These are phyloP conservation scores for Fusarium algeriense DNA, from an alignment of 2,329 filamentous ascomycete genomes.

Conservation along the genomic window DNA sequence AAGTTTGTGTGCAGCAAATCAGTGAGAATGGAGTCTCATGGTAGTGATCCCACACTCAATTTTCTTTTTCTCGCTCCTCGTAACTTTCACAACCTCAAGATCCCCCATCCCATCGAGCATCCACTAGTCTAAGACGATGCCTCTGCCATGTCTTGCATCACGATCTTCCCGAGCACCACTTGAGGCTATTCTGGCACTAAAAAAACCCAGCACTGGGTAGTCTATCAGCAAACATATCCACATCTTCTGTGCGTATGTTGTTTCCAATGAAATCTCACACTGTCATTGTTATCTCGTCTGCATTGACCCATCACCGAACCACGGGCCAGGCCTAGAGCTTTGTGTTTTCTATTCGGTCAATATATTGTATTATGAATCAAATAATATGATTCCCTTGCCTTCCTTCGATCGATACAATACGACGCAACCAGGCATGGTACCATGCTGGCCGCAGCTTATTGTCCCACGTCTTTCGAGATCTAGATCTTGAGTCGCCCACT, in stretches of 20 bases:
- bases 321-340: conserved; percentile 16
- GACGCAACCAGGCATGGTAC: conserved; percentile 22
- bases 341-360: conserved; percentile 8
- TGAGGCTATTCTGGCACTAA: conserved; percentile 46
- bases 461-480: neutral
- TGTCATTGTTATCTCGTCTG: conserved; percentile 10
- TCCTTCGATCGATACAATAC: conserved; percentile 13
- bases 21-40: neutral
- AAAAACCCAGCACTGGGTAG: conserved; percentile 24
- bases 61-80: conserved; percentile 1
- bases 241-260: conserved; percentile 20
- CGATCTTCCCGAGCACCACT: conserved; percentile 48
- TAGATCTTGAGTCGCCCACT: conserved; percentile 8
- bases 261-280: conserved; percentile 15
- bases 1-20: neutral
- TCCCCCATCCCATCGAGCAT: conserved; percentile 30
- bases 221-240: conserved; percentile 25
- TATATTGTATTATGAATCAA: conserved; percentile 7
- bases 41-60: conserved; percentile 13
- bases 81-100: conserved; percentile 22
- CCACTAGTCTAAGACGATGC: conserved; percentile 37
- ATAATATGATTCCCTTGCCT: conserved; percentile 25
- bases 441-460: conserved; percentile 15
- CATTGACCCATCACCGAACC: conserved; percentile 15
- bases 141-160: conserved; percentile 47